phyloP scores from a whole-genome alignment of 1,284 basidiomycete genomes.

The Ganoderma sinense region DNA sequence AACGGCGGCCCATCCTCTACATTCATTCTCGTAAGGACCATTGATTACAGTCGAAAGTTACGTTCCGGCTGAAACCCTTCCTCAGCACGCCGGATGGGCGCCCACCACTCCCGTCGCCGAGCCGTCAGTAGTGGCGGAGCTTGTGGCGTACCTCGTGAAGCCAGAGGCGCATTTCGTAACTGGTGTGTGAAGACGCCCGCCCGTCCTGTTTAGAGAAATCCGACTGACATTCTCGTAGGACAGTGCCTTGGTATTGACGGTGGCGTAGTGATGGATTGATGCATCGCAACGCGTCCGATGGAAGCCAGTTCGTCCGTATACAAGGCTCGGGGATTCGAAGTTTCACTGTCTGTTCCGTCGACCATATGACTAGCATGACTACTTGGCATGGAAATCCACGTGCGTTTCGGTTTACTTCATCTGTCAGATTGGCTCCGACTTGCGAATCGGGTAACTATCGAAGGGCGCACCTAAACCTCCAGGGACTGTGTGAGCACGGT shows the following conservation, averaged over 20 bases:
- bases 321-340: background rate
- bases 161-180: constrained; percentile 35
- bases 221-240: constrained; percentile 20
- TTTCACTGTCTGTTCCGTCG: background rate
- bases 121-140: constrained; percentile 28
- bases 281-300: background rate
- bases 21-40: background rate
- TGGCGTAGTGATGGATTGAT: constrained; percentile 30
- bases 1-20: constrained; percentile 23
- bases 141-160: constrained; percentile 35
- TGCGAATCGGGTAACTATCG: too few relatives aligned
- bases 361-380: background rate
- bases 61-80: background rate
- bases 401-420: too few relatives aligned
- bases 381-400: too few relatives aligned
- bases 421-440: too few relatives aligned
- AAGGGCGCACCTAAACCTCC: too few relatives aligned
- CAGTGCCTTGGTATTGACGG: constrained; percentile 35
- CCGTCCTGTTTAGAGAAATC: background rate
- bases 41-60: too few relatives aligned
- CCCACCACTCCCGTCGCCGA: constrained; percentile 18
- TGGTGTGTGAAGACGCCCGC: constrained; percentile 16
- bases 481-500: too few relatives aligned
- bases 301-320: background rate
- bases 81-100: constrained; percentile 24